Evolutionary conservation across 345 rosid genomes (phyloP).

Genomic region (Eucalyptus erythrocorys): DNA sequence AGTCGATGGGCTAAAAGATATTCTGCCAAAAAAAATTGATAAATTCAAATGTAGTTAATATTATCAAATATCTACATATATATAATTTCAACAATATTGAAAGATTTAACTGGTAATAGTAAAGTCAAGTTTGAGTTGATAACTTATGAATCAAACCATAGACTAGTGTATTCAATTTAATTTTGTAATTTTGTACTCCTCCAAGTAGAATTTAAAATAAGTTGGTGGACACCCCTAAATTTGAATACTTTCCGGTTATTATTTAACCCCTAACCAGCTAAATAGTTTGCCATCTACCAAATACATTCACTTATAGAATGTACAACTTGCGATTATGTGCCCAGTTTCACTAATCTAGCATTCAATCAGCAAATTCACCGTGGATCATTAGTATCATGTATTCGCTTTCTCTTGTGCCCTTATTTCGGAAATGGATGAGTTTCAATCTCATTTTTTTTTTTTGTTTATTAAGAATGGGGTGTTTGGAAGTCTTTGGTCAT

Average conservation of each 20-base stretch:
- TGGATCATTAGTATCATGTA: not conserved
- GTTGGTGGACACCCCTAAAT: not conserved
- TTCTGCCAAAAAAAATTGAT: not conserved
- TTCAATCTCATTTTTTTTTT: not conserved
- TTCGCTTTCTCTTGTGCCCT: not conserved
- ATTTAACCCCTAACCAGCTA: not conserved
- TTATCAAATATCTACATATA: not conserved
- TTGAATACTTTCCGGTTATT: not conserved
- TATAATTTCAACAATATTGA: not conserved
- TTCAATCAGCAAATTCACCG: not conserved
- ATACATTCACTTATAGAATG: not conserved
- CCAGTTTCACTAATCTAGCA: not conserved
- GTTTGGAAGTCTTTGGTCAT: not conserved
- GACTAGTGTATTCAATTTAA: not conserved
- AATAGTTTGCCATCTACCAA: not conserved
- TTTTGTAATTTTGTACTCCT: not conserved
- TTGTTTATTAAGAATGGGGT: not conserved
- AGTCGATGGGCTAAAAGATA: not conserved
- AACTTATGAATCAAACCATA: not conserved
- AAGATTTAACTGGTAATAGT: not conserved
- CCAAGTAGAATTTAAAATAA: not conserved
- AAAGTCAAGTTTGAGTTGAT: not conserved
- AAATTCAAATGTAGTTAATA: not conserved
- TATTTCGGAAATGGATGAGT: not conserved
- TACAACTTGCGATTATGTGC: not conserved